Conservation (phyloP, 768 basidiomycete species). For the Calocera cornea region DNA sequence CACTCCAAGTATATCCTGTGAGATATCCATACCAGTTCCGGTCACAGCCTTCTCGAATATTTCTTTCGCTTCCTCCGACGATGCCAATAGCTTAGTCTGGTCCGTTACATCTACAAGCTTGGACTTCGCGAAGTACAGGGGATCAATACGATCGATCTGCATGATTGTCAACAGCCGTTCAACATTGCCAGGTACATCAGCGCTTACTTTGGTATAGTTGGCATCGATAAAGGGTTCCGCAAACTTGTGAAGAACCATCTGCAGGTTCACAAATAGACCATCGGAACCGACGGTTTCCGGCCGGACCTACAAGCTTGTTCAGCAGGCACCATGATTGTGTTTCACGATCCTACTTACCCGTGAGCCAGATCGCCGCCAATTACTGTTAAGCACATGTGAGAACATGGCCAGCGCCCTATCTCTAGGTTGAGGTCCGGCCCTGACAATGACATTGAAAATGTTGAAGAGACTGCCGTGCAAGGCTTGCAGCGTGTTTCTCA, state of each 20-base stretch:
- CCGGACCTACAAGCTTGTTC: slow-evolving; percentile 46
- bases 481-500: slow-evolving; percentile 73
- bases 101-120: slow-evolving; percentile 63
- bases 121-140: slow-evolving; percentile 61
- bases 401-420: slow-evolving; percentile 79
- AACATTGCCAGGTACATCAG: background rate
- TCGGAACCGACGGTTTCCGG: slow-evolving; percentile 75
- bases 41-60: slow-evolving; percentile 45
- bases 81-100: slow-evolving; percentile 88
- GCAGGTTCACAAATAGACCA: slow-evolving; percentile 84
- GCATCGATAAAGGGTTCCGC: slow-evolving; percentile 94
- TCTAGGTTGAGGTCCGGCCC: slow-evolving; percentile 60
- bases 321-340: background rate
- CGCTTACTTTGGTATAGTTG: slow-evolving; percentile 62
- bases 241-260: slow-evolving; percentile 67
- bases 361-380: slow-evolving; percentile 80
- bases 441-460: slow-evolving; percentile 76
- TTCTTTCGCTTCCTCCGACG: slow-evolving; percentile 65
- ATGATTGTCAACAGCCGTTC: slow-evolving; percentile 2
- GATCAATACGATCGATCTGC: slow-evolving; percentile 85
- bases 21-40: background rate
- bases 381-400: slow-evolving; percentile 55
- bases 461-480: slow-evolving; percentile 76
- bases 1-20: background rate
- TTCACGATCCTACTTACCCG: slow-evolving; percentile 37